These are phyloP conservation scores for Cajanus cajan DNA, from an alignment of 306 rosid genomes.

Conservation along the genomic window DNA sequence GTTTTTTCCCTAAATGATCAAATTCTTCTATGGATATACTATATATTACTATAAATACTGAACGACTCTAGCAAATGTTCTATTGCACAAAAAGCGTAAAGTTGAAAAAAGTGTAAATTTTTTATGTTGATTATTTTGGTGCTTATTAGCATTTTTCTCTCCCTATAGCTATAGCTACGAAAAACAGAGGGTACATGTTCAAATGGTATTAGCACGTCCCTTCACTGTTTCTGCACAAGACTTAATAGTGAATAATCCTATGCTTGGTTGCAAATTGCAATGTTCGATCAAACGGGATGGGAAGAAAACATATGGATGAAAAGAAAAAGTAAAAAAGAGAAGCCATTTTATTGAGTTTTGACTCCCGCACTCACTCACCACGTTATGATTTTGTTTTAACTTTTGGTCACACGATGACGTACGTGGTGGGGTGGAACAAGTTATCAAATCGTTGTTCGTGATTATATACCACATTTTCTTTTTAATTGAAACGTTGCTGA, in stretches of 20 bases:
- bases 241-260: neutral
- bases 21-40: neutral
- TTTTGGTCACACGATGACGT: constrained; percentile 27
- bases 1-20: neutral
- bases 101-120: too few relatives aligned
- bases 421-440: constrained; percentile 13
- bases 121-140: neutral
- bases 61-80: neutral
- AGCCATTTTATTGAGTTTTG: constrained; percentile 2
- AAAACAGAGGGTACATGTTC: neutral
- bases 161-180: neutral
- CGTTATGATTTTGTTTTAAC: constrained; percentile 29
- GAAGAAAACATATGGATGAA: neutral
- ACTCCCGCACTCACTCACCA: constrained; percentile 5
- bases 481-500: neutral
- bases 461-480: neutral
- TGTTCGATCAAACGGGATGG: neutral
- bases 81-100: too few relatives aligned
- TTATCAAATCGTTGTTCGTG: neutral
- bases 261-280: neutral
- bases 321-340: neutral
- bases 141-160: neutral
- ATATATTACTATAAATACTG: neutral
- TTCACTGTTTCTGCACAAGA: neutral
- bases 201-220: neutral